Conservation (phyloP, 2,329 filamentous ascomycete genomes). For the Chaetomium olivaceum region DNA sequence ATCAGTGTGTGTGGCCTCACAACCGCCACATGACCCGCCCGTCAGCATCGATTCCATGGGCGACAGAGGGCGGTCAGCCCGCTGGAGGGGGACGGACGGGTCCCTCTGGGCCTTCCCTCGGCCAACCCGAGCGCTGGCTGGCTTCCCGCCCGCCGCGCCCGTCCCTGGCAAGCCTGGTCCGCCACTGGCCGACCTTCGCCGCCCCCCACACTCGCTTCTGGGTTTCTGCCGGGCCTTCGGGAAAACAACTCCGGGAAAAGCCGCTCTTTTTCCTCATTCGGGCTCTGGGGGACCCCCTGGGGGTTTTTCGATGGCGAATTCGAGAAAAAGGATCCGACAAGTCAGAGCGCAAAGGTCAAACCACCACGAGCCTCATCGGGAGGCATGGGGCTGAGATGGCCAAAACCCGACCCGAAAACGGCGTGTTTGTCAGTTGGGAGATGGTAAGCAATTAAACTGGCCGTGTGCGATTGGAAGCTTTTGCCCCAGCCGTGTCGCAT, state of each 20-base stretch:
- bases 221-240: neutral
- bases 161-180: neutral
- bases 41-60: constrained; percentile 13
- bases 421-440: neutral
- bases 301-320: neutral
- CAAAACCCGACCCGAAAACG: neutral
- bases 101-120: neutral
- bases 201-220: constrained; percentile 1
- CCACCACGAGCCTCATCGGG: neutral
- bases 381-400: neutral
- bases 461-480: neutral
- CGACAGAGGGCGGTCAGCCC: constrained; percentile 7
- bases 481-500: neutral
- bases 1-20: neutral
- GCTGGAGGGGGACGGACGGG: neutral
- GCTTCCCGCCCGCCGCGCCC: neutral
- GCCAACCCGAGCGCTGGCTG: constrained; percentile 5
- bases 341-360: neutral
- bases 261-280: neutral
- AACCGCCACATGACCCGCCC: constrained; percentile 5
- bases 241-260: constrained; percentile 1
- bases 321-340: neutral
- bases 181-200: neutral
- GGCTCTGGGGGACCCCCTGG: neutral
- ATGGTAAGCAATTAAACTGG: neutral